Evolutionary conservation across 495 filamentous ascomycete species (phyloP).

Genomic region (Trichoderma virens): DNA sequence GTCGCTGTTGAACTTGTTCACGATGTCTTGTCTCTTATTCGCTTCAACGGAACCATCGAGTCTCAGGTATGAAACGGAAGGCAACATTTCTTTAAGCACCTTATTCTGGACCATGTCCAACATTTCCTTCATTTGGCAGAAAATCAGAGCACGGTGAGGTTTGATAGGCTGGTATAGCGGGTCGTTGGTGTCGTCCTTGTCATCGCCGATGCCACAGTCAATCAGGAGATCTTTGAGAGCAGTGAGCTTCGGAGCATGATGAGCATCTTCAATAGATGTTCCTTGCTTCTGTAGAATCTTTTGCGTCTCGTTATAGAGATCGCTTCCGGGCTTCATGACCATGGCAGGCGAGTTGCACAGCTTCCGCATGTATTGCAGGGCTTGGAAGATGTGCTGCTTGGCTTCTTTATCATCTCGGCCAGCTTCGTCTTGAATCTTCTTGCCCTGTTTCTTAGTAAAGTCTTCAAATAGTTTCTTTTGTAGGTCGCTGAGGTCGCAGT

Average conservation of each 20-base stretch:
- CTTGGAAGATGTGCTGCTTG: slow-evolving; percentile 98
- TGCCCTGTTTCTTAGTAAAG: slow-evolving; percentile 87
- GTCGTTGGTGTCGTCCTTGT: slow-evolving; percentile 57
- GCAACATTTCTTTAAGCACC: slow-evolving; percentile 77
- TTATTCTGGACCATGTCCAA: slow-evolving; percentile 93
- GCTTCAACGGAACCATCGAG: slow-evolving; percentile 89
- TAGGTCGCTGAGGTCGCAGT: slow-evolving; percentile 94
- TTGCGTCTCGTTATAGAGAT: slow-evolving; percentile 80
- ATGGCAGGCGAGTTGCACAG: slow-evolving; percentile 94
- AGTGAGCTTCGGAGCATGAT: slow-evolving; percentile 86
- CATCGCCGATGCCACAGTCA: slow-evolving; percentile 88
- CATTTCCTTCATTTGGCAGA: slow-evolving; percentile 99
- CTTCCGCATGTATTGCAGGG: slow-evolving; percentile 98
- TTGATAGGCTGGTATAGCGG: slow-evolving; percentile 66
- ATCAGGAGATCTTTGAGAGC: slow-evolving; percentile 84
- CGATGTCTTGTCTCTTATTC: slow-evolving; percentile 84
- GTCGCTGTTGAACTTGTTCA: slow-evolving; percentile 97
- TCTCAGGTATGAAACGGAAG: slow-evolving; percentile 79
- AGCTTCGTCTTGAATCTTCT: slow-evolving; percentile 69
- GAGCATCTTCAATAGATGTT: slow-evolving; percentile 71
- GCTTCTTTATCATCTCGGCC: slow-evolving; percentile 74
- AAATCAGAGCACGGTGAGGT: slow-evolving; percentile 90
- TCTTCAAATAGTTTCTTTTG: slow-evolving; percentile 94
- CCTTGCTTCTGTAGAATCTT: slow-evolving; percentile 59
- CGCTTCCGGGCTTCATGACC: slow-evolving; percentile 89